These are phyloP conservation scores for Trichoderma atroviride DNA, from an alignment of 2,329 filamentous ascomycete species.

Conservation along the genomic window DNA sequence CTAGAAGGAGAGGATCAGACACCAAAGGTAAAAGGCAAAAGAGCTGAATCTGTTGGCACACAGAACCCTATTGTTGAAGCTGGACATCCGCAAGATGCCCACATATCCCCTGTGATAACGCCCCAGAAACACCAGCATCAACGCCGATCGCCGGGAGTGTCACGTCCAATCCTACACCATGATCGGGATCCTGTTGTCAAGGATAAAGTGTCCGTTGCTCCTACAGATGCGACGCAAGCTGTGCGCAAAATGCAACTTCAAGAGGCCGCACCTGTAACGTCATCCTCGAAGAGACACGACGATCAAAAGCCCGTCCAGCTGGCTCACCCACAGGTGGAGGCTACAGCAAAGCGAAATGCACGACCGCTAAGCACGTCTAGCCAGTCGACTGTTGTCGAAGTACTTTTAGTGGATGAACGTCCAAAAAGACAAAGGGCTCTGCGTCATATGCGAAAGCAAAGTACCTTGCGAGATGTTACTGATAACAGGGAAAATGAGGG, in stretches of 20 bases:
- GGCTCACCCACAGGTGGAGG: slow-evolving; percentile 12
- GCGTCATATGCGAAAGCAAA: slow-evolving; percentile 63
- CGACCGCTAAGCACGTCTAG: slow-evolving; percentile 44
- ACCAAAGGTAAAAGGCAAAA: slow-evolving; percentile 51
- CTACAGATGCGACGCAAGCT: slow-evolving; percentile 56
- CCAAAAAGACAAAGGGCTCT: slow-evolving; percentile 56
- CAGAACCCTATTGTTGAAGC: slow-evolving; percentile 55
- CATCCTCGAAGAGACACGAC: slow-evolving; percentile 38
- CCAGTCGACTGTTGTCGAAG: slow-evolving; percentile 61
- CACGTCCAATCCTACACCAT: slow-evolving; percentile 2
- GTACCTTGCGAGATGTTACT: slow-evolving; percentile 51
- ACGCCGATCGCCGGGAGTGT: slow-evolving; percentile 36
- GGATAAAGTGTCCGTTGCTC: slow-evolving; percentile 48
- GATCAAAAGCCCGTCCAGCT: slow-evolving; percentile 28
- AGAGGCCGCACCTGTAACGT: slow-evolving; percentile 43
- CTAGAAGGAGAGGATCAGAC: slow-evolving; percentile 46
- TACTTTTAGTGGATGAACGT: slow-evolving; percentile 55
- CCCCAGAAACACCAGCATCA: slow-evolving; percentile 57
- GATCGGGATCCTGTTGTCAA: slow-evolving; percentile 46
- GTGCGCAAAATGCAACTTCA: slow-evolving; percentile 52
- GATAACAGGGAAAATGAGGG: slow-evolving; percentile 21
- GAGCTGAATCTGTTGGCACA: slow-evolving; percentile 61
- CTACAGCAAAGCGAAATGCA: neutral
- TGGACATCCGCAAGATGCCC: neutral
- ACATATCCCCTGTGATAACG: neutral